These are phyloP conservation scores for Patellifolia procumbens DNA, from an alignment of 179 eudicot genomes.

Conservation along the genomic window DNA sequence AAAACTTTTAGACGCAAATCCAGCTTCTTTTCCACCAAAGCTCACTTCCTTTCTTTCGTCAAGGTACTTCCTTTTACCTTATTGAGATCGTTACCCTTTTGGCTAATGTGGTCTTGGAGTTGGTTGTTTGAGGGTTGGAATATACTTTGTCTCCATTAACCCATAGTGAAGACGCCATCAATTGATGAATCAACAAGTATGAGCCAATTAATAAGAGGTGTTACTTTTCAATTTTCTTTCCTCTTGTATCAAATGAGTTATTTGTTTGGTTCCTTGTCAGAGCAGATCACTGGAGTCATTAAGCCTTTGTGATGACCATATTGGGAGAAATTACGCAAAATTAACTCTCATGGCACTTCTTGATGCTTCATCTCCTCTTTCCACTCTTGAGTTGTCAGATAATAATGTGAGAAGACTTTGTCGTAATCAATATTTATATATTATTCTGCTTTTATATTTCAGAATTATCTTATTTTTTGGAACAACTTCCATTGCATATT, in stretches of 20 bases:
- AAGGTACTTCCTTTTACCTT: slow-evolving; percentile 43
- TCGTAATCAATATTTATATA: background rate
- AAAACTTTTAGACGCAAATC: slow-evolving; percentile 48
- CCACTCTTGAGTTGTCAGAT: slow-evolving; percentile 70
- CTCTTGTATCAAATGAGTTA: slow-evolving; percentile 1
- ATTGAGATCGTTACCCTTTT: background rate
- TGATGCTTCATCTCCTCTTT: slow-evolving; percentile 58
- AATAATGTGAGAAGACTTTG: slow-evolving; percentile 58
- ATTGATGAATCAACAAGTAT: background rate
- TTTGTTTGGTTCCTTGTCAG: slow-evolving; percentile 25
- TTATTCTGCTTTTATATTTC: background rate
- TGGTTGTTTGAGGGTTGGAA: background rate
- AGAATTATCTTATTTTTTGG: background rate
- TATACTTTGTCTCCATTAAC: background rate
- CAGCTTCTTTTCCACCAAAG: slow-evolving; percentile 47
- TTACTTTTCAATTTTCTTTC: slow-evolving; percentile 16
- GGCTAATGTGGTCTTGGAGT: background rate
- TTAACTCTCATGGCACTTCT: slow-evolving; percentile 54
- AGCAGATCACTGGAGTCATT: slow-evolving; percentile 67
- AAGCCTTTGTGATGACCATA: slow-evolving; percentile 52
- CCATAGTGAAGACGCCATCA: no score
- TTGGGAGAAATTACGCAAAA: slow-evolving; percentile 55
- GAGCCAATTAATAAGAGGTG: background rate
- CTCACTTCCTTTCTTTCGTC: slow-evolving; percentile 56
- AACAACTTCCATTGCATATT: background rate